Evolutionary conservation across 768 basidiomycete species (phyloP).

Genomic region (Trametes cubensis): DNA sequence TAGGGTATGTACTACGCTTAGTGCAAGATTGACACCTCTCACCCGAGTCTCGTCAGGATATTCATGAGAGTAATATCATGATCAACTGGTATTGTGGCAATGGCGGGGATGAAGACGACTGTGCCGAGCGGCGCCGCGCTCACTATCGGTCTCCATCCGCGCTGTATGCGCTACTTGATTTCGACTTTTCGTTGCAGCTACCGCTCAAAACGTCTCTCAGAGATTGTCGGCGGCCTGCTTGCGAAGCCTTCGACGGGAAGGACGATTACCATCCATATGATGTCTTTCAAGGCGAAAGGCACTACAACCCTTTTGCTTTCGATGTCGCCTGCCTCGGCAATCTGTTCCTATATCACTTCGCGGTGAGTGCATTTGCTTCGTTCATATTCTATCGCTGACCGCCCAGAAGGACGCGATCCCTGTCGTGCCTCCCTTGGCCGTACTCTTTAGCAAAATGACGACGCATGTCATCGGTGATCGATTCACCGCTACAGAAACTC

Average conservation of each 20-base stretch:
- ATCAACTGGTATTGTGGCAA: not conserved
- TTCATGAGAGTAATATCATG: constrained; percentile 1
- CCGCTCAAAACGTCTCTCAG: not conserved
- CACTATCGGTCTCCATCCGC: not conserved
- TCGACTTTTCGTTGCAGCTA: not conserved
- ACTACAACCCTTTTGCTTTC: constrained; percentile 9
- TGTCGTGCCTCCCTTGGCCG: constrained; percentile 1
- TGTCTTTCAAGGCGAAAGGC: not conserved
- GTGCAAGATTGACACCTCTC: no score
- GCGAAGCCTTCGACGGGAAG: not conserved
- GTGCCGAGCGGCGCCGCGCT: not conserved
- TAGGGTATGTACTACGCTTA: not conserved
- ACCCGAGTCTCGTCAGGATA: not conserved
- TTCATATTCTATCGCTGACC: not conserved
- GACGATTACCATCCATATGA: not conserved
- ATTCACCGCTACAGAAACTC: constrained; percentile 5
- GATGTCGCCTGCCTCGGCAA: constrained; percentile 7
- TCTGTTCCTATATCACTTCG: not conserved
- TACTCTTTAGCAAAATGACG: constrained; percentile 1
- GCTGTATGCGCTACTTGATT: not conserved
- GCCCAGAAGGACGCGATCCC: not conserved
- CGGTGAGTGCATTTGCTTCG: not conserved
- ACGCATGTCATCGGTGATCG: not conserved
- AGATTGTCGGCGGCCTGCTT: not conserved
- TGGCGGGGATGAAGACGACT: not conserved